Evolutionary conservation across 2,329 filamentous ascomycete genomes (phyloP).

Genomic region (Tolypocladium pustulatum): DNA sequence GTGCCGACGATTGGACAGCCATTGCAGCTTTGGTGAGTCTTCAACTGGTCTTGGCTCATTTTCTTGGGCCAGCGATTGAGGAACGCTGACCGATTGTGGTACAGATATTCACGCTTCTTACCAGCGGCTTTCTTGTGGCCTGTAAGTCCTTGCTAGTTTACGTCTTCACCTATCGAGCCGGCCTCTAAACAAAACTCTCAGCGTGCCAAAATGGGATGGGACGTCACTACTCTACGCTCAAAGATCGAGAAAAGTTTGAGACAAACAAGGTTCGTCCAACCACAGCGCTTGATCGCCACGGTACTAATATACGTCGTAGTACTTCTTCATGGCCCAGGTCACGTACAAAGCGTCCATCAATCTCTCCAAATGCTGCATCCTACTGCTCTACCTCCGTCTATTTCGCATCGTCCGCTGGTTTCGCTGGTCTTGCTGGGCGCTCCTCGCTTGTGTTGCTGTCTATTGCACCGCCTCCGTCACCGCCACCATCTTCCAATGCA

Average conservation of each 20-base stretch:
- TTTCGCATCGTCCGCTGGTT: slow-evolving; percentile 17
- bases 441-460: slow-evolving; percentile 13
- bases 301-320: slow-evolving; percentile 1
- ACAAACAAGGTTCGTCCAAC: slow-evolving; percentile 5
- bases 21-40: slow-evolving; percentile 9
- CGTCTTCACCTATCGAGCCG: not conserved
- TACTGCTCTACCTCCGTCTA: slow-evolving; percentile 22
- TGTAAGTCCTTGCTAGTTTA: not conserved
- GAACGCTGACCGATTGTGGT: not conserved
- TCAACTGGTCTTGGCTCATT: not conserved
- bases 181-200: not conserved
- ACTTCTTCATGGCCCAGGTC: slow-evolving; percentile 15
- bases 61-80: not conserved
- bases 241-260: slow-evolving; percentile 7
- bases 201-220: slow-evolving; percentile 15
- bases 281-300: not conserved
- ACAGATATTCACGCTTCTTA: slow-evolving; percentile 5
- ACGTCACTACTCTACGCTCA: slow-evolving; percentile 6
- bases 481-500: slow-evolving; percentile 17
- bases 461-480: slow-evolving; percentile 16
- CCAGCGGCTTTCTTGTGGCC: slow-evolving; percentile 2
- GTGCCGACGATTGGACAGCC: slow-evolving; percentile 12
- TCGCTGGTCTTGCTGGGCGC: slow-evolving; percentile 13
- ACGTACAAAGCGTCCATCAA: slow-evolving; percentile 21
- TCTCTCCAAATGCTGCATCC: slow-evolving; percentile 20